Percentiles rank a stretch among this genome's conserved stretches.
Evolutionary conservation across 306 rosid genomes (phyloP).

Genomic region (Prosopis cineraria): DNA sequence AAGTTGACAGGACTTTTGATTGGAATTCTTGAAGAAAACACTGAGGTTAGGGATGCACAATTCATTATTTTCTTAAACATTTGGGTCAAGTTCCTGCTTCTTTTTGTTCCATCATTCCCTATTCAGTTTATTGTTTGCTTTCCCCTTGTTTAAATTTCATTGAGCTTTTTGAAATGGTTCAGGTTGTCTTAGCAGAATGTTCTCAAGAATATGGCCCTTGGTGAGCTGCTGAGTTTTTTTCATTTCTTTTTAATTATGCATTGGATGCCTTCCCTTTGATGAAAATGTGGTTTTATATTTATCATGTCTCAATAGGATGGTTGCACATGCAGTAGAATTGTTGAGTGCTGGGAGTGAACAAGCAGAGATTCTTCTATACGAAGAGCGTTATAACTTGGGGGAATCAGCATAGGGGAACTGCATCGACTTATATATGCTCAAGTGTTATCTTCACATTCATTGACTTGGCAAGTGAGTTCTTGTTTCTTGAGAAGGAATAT

Average conservation of each 20-base stretch:
- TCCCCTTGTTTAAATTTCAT: conserved; percentile 25
- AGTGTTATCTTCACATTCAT: conserved; percentile 80
- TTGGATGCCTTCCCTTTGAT: conserved; percentile 3
- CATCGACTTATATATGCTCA: conserved; percentile 92
- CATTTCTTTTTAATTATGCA: conserved; percentile 14
- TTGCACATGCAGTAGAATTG: conserved; percentile 83
- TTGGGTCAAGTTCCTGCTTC: conserved; percentile 7
- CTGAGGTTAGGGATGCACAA: conserved; percentile 61
- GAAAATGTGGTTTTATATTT: conserved; percentile 28
- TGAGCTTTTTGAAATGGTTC: conserved; percentile 42
- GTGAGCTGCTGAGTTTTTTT: conserved; percentile 53
- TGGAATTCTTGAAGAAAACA: conserved; percentile 87
- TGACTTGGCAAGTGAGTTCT: conserved; percentile 95
- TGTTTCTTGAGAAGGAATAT: conserved; percentile 20
- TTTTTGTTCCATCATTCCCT: not conserved
- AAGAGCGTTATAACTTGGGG: conserved; percentile 79
- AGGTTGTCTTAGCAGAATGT: conserved; percentile 96
- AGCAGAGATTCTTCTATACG: conserved; percentile 78
- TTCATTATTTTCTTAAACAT: conserved; percentile 2
- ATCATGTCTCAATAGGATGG: conserved; percentile 72
- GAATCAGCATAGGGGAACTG: conserved; percentile 84
- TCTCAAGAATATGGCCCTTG: conserved; percentile 94
- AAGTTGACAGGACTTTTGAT: conserved; percentile 67
- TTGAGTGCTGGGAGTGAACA: conserved; percentile 87
- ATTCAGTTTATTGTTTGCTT: conserved; percentile 15